Evolutionary conservation across 768 basidiomycete species (phyloP).

Genomic region (Boletellus ananas): DNA sequence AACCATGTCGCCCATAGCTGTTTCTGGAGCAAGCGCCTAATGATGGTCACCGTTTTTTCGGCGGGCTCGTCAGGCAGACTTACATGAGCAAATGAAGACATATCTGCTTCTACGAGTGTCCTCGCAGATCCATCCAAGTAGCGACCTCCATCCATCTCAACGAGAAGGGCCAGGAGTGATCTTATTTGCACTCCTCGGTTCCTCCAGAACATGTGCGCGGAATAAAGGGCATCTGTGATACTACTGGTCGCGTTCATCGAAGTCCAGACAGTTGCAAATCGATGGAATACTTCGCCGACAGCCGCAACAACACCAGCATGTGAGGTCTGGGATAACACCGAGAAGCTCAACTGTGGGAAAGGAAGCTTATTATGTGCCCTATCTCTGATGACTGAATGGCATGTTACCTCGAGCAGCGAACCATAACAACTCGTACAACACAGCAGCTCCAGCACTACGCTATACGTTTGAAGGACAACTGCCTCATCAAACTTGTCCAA

Average conservation of each 20-base stretch:
- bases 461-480: conserved; percentile 51
- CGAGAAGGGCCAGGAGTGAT: conserved; percentile 55
- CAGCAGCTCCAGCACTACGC: conserved; percentile 57
- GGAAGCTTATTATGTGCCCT: not conserved
- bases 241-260: conserved; percentile 62
- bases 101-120: conserved; percentile 57
- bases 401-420: conserved; percentile 61
- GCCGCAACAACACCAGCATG: conserved; percentile 52
- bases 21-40: conserved; percentile 42
- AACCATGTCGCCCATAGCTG: conserved; percentile 30
- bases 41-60: not conserved
- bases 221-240: conserved; percentile 58
- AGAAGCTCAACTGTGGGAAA: conserved; percentile 46
- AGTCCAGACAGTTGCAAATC: conserved; percentile 70
- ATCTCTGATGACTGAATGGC: not conserved
- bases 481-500: conserved; percentile 32
- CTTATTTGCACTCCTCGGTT: conserved; percentile 63
- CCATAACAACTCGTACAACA: conserved; percentile 60
- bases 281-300: conserved; percentile 68
- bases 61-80: conserved; percentile 13
- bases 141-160: conserved; percentile 60
- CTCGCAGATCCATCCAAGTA: conserved; percentile 54
- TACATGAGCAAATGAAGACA: conserved; percentile 60
- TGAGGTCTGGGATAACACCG: conserved; percentile 49
- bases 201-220: conserved; percentile 62